Conservation (phyloP, 805 yeast species). For the Scheffersomyces stipitis region DNA sequence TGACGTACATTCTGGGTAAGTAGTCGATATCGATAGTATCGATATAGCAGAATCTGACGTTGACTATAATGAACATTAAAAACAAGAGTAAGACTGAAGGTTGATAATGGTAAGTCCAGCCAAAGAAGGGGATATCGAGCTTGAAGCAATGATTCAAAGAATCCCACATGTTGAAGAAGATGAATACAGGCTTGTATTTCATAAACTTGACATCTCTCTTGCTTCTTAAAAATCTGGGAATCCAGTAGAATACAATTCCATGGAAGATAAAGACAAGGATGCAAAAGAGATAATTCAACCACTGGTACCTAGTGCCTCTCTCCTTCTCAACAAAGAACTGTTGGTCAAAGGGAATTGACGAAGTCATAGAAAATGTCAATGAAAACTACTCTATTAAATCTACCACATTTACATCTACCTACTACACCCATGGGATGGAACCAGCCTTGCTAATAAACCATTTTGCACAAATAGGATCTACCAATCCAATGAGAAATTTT, state of each 20-base stretch:
- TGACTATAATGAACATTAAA: conserved; percentile 26
- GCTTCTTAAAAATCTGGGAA: conserved; percentile 33
- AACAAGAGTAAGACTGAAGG: conserved; percentile 39
- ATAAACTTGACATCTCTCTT: conserved; percentile 16
- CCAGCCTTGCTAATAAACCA: no score
- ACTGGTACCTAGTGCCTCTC: conserved; percentile 35
- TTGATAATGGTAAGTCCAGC: conserved; percentile 30
- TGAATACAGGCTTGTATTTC: conserved; percentile 21
- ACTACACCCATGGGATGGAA: no score
- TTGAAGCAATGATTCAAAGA: conserved; percentile 24
- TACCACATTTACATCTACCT: no score
- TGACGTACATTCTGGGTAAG: conserved; percentile 36
- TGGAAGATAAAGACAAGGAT: conserved; percentile 32
- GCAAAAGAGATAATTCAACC: conserved; percentile 18
- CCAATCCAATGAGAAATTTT: no score
- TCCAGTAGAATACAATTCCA: conserved; percentile 45
- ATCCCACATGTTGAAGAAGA: conserved; percentile 26
- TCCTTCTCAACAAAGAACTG: conserved; percentile 41
- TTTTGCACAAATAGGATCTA: no score
- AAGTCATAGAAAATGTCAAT: no score
- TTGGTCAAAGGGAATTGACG: conserved; percentile 30
- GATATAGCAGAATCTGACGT: conserved; percentile 25
- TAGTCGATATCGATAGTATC: conserved; percentile 41
- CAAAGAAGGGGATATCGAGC: conserved; percentile 18
- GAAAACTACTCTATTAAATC: no score